phyloP scores from a whole-genome alignment of 1,284 basidiomycete genomes.

The Trichosporon faecale region DNA sequence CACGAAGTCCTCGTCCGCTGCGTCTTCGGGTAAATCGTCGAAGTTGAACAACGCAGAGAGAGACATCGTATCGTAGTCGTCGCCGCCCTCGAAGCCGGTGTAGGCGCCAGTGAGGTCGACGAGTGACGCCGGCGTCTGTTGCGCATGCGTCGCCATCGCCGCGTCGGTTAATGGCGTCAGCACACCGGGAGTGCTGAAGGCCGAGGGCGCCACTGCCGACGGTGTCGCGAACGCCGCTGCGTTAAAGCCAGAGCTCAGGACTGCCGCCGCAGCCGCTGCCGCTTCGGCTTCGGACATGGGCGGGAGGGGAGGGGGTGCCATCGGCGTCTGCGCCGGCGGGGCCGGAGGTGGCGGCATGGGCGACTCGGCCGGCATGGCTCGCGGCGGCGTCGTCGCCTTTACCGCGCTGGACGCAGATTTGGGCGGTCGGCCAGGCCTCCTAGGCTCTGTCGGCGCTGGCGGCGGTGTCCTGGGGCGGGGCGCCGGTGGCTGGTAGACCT shows the following conservation, averaged over 20 bases:
- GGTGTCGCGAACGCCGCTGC: not conserved
- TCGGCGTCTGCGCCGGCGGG: not conserved
- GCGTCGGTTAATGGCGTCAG: not conserved
- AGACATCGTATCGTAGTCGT: constrained; percentile 22
- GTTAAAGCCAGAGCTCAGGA: not conserved
- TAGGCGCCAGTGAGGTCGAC: constrained; percentile 9
- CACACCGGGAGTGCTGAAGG: not conserved
- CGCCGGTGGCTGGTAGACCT: not conserved
- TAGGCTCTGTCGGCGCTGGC: not conserved
- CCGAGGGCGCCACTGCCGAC: too few relatives aligned
- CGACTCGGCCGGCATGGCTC: not conserved
- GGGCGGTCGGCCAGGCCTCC: not conserved
- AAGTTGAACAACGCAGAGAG: constrained; percentile 22
- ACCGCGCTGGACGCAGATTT: too few relatives aligned
- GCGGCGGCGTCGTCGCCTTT: too few relatives aligned
- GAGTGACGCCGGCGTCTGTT: not conserved
- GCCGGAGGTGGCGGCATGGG: too few relatives aligned
- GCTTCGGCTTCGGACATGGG: not conserved
- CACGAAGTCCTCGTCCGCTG: constrained; percentile 24
- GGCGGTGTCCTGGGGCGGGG: too few relatives aligned
- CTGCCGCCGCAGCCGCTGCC: not conserved
- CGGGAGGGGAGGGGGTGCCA: not conserved
- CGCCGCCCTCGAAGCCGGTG: constrained; percentile 7
- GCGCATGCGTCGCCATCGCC: not conserved
- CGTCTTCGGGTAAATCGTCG: constrained; percentile 20